Evolutionary conservation across 2,329 filamentous ascomycete species (phyloP), one percentile per base, ranked within the genome.

Genomic region (Ascochyta pisi): DNA sequence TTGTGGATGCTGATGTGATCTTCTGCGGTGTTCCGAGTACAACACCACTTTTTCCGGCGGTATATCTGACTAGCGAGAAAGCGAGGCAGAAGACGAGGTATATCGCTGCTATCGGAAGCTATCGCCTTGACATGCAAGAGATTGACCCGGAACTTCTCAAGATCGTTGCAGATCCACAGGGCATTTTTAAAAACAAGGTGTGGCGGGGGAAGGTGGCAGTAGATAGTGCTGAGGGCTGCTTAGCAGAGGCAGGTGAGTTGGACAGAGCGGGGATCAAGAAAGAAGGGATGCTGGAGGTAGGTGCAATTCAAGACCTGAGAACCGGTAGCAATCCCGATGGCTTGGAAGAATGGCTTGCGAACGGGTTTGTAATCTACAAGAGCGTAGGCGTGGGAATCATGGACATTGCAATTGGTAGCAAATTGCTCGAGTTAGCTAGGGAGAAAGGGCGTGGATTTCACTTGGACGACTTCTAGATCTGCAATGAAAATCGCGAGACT

Each of bases 311-410:
- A 13, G 45, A 22, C 2, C 22, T 57, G 9, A 54, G 48, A 16
- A 10, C 23, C 27, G 58, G 58, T 2, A 68, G 65, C 16, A 69
- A 73, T 1, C 42, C 65, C 6, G 57, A 61, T 2, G 57, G 57
- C 2, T 46, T 64, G 1, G 54, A 58, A 4, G 33, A 64, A 0
- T 65, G 61, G 65, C 61, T 73, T 0, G 54, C 65, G n/a, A 62
- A 69, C 0, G 73, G 71, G 1, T 79, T 79, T 64, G 72, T 81
- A 27, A 66, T 83, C 1, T 82, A 81, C 43, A 83, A 83, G 61
- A 81, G 80, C 57, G 80, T 83, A 7, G 81, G 81, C 0, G 75
- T 83, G 65, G 80, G 79, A 0, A 71, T 83, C 37, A 83, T 82
- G 77, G 81, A 83, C 68, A 60, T 83, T 41, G 76, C 78, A 8